Evolutionary conservation across 1,284 basidiomycete genomes (phyloP).

Genomic region (Moesziomyces parantarcticus): DNA sequence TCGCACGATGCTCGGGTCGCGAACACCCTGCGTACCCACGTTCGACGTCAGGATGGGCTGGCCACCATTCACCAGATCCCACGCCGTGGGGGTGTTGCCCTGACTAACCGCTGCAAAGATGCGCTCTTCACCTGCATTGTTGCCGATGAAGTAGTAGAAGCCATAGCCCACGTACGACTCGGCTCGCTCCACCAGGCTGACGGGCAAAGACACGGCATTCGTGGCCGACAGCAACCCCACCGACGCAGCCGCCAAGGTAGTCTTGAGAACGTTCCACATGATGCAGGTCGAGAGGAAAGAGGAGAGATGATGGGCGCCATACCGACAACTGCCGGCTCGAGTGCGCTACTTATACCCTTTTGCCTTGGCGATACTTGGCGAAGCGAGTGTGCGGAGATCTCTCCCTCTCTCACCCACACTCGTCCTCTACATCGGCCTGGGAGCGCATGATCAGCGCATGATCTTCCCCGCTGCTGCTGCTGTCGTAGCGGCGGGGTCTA

Average conservation of each 20-base stretch:
- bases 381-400: too few relatives aligned
- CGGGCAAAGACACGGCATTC: not conserved
- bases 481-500: too few relatives aligned
- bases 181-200: not conserved
- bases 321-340: too few relatives aligned
- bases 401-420: too few relatives aligned
- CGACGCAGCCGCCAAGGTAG: constrained; percentile 1
- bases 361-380: too few relatives aligned
- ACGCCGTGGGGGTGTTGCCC: constrained; percentile 11
- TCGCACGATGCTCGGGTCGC: constrained; percentile 15
- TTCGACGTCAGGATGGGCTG: constrained; percentile 19
- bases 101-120: constrained; percentile 21
- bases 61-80: constrained; percentile 22
- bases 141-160: constrained; percentile 30
- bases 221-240: not conserved
- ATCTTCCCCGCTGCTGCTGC: too few relatives aligned
- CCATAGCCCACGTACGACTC: constrained; percentile 18
- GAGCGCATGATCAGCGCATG: too few relatives aligned
- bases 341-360: not conserved
- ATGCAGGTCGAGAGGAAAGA: not conserved
- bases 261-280: constrained; percentile 9
- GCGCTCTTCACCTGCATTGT: constrained; percentile 14
- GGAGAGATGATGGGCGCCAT: not conserved
- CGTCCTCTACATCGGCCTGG: too few relatives aligned
- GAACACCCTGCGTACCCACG: constrained; percentile 17